Evolutionary conservation across 768 basidiomycete species (phyloP).

Genomic region (Suillus plorans): DNA sequence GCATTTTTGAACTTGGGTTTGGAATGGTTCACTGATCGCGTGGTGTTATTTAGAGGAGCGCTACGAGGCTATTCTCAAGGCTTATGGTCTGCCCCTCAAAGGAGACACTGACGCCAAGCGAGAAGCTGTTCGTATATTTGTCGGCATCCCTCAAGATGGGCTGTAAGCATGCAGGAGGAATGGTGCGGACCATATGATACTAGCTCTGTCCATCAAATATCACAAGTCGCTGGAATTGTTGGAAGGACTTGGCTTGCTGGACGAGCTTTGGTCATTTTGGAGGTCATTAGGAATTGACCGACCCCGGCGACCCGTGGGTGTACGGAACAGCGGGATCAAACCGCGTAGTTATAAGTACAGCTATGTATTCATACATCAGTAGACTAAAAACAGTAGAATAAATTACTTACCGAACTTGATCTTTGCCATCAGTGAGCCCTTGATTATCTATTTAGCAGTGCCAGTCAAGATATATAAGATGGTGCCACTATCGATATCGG

Average conservation of each 20-base stretch:
- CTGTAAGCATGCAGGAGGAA: slow-evolving; percentile 3
- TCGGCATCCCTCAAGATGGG: slow-evolving; percentile 33
- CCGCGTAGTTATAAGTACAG: not conserved
- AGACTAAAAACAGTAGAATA: not conserved
- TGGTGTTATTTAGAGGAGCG: slow-evolving; percentile 35
- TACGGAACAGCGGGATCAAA: not conserved
- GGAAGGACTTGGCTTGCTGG: not conserved
- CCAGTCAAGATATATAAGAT: no score
- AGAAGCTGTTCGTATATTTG: slow-evolving; percentile 37
- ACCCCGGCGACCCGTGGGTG: not conserved
- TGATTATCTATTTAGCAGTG: no score
- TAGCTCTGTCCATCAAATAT: not conserved
- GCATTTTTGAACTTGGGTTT: not conserved
- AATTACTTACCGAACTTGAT: not conserved
- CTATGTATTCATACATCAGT: not conserved
- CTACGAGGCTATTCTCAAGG: slow-evolving; percentile 37
- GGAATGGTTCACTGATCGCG: not conserved
- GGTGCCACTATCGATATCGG: no score
- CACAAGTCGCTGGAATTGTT: not conserved
- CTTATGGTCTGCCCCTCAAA: slow-evolving; percentile 32
- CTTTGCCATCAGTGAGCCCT: not conserved
- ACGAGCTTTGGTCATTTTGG: not conserved
- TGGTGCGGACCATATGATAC: not conserved
- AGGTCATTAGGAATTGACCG: not conserved
- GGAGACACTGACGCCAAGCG: slow-evolving; percentile 42